These are phyloP conservation scores for Tuber calosporum DNA, from an alignment of 495 filamentous ascomycete species.

Conservation along the genomic window DNA sequence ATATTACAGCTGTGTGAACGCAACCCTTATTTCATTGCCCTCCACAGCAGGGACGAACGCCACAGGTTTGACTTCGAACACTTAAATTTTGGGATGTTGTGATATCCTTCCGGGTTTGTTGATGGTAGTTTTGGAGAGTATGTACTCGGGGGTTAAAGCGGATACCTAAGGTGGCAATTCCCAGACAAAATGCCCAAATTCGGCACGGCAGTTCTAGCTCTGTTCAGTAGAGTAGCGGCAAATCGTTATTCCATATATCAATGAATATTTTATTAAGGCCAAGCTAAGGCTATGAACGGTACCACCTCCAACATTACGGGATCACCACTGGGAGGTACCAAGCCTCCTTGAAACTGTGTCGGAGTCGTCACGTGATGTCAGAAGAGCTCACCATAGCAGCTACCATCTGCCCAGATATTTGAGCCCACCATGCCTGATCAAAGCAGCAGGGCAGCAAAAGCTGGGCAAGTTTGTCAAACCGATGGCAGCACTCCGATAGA, in stretches of 20 bases:
- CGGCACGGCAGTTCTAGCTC: background rate
- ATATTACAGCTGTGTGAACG: background rate
- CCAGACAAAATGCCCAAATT: background rate
- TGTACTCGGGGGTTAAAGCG: background rate
- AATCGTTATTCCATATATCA: background rate
- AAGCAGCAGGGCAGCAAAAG: background rate
- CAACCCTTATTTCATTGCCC: background rate
- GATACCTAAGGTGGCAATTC: background rate
- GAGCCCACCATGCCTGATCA: background rate
- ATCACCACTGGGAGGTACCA: background rate
- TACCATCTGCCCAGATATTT: background rate
- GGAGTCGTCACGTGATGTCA: background rate
- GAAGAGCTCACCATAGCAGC: background rate
- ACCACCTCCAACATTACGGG: background rate
- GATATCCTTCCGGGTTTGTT: background rate
- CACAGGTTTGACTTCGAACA: background rate
- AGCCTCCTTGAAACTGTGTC: background rate
- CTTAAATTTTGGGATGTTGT: background rate
- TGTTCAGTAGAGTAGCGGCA: background rate
- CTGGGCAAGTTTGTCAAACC: background rate
- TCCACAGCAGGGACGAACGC: background rate
- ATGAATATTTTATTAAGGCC: background rate
- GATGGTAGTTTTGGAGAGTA: background rate
- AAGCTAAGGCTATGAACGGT: background rate
- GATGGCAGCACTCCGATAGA: too few species aligned